These are phyloP conservation scores for Chrysoporthe austroafricana DNA, from an alignment of 2,329 filamentous ascomycete species.

Conservation along the genomic window DNA sequence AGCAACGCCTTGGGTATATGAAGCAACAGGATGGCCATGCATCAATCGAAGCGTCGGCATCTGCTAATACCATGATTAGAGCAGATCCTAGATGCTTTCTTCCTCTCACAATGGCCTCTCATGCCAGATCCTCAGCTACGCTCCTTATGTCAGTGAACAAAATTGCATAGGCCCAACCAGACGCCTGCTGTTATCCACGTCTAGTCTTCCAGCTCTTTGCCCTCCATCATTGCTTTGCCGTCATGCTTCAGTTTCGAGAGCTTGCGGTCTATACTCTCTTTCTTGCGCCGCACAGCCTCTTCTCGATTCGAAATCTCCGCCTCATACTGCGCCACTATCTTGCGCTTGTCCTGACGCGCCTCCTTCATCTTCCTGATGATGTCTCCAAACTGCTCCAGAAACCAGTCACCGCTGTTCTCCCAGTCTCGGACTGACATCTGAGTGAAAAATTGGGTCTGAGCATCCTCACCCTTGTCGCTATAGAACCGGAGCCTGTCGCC, in stretches of 20 bases:
- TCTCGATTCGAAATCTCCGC: slow-evolving; percentile 58
- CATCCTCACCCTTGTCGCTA: slow-evolving; percentile 46
- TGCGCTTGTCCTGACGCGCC: slow-evolving; percentile 54
- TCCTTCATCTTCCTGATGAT: slow-evolving; percentile 54
- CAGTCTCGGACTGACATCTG: slow-evolving; percentile 60
- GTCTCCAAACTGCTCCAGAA: slow-evolving; percentile 56
- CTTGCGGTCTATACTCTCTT: slow-evolving; percentile 58
- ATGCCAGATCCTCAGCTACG: neutral
- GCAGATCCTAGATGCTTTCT: neutral
- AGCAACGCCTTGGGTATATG: slow-evolving; percentile 13
- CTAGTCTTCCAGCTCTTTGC: slow-evolving; percentile 40
- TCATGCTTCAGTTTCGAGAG: slow-evolving; percentile 60
- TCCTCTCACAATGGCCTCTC: neutral
- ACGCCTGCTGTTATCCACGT: neutral
- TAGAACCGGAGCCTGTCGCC: slow-evolving; percentile 55
- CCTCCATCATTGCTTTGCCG: slow-evolving; percentile 59
- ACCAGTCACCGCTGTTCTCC: slow-evolving; percentile 65
- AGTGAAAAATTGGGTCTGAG: slow-evolving; percentile 54
- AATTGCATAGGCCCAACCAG: neutral
- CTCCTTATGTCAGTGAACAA: neutral
- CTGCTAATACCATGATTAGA: neutral
- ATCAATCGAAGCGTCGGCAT: neutral
- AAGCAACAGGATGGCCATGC: slow-evolving; percentile 4
- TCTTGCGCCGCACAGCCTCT: slow-evolving; percentile 56
- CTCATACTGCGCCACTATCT: slow-evolving; percentile 56